Conservation (phyloP, 768 basidiomycete genomes). For the Rhodotorula kratochvilovae region DNA sequence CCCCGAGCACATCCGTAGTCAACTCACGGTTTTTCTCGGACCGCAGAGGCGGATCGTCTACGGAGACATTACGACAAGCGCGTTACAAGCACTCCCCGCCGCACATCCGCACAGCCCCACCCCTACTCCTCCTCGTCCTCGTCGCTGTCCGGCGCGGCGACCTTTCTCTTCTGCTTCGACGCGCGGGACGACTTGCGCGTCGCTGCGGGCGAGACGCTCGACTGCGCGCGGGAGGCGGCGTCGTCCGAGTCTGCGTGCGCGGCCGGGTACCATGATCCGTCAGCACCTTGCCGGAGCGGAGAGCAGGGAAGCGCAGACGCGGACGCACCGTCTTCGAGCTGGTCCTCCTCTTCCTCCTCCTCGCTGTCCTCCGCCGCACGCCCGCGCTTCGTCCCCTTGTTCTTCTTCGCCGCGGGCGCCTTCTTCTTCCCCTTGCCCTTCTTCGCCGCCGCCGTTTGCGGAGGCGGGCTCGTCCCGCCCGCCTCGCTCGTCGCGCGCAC, state of each 20-base stretch:
- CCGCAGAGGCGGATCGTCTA: too few relatives aligned
- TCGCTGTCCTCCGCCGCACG: constrained; percentile 34
- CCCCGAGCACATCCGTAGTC: too few relatives aligned
- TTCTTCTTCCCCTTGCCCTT: constrained; percentile 8
- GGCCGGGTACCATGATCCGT: not conserved
- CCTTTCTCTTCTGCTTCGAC: not conserved
- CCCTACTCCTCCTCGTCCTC: constrained; percentile 25
- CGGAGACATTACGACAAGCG: too few relatives aligned
- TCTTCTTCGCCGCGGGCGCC: constrained; percentile 45
- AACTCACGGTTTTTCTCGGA: too few relatives aligned
- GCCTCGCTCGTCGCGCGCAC: not conserved
- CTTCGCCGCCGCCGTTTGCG: not conserved
- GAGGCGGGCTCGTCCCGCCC: not conserved
- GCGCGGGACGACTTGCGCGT: constrained; percentile 1
- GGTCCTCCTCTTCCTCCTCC: constrained; percentile 18
- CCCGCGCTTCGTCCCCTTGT: constrained; percentile 38
- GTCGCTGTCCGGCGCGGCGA: not conserved
- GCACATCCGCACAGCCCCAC: too few relatives aligned
- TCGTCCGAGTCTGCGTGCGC: not conserved
- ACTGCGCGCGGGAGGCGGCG: not conserved
- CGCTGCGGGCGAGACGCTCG: not conserved
- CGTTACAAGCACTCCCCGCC: not conserved
- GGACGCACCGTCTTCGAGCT: constrained; percentile 25
- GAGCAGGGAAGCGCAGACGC: not conserved
- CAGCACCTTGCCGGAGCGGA: not conserved